Base-by-base conservation (phyloP, 1,139 yeast genomes). In the Pichia sp. region DNA sequence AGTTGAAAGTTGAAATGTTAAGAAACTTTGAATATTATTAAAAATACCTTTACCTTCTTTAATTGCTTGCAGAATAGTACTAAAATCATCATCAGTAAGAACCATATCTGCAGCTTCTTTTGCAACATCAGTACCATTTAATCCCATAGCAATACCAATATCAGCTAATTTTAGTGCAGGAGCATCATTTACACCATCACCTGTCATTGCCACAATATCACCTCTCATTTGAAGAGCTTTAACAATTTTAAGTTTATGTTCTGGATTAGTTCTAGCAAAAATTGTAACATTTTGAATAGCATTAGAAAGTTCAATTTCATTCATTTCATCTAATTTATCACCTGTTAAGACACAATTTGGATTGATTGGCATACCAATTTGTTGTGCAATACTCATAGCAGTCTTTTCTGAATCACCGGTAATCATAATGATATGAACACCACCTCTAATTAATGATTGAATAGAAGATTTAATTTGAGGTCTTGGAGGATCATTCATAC, bases 51-150 rank as follows among this genome's bases (percentile, higher is more conserved):
- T 91, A 40, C 98, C 98, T 66, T 91, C 97, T 61, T 85, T 89
- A 54, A 91, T 89, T 4, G 97, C 97, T 53, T 78, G 79, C 50
- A 91, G 69, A 50, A 91, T 91, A 1, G 97, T 89, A 41, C 93
- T 80, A 63, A 91, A 91, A 60, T 89, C 96, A 64, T 91, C 97
- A 63, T 91, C 96, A 5, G 95, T 89, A 46, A 91, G 70, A 41
- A 91, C 91, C 97, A 91, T 91, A 62, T 91, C 98, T 5, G 96
- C 88, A 0, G 97, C 97, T 63, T 91, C 98, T 58, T 91, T 91
- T 37, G 98, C 98, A 37, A 91, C 98, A 63, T 91, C 98, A 1
- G 98, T 91, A 45, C 98, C 98, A 64, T 84, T 78, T 55, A 80
- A 78, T 48, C 98, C 98, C 98, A 91, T 91, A 25, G 95, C 83